Percentiles rank a stretch among this genome's conserved stretches.
phyloP scores from a whole-genome alignment of 2,329 filamentous ascomycete genomes.

The Ascochyta viciae-villosae region DNA sequence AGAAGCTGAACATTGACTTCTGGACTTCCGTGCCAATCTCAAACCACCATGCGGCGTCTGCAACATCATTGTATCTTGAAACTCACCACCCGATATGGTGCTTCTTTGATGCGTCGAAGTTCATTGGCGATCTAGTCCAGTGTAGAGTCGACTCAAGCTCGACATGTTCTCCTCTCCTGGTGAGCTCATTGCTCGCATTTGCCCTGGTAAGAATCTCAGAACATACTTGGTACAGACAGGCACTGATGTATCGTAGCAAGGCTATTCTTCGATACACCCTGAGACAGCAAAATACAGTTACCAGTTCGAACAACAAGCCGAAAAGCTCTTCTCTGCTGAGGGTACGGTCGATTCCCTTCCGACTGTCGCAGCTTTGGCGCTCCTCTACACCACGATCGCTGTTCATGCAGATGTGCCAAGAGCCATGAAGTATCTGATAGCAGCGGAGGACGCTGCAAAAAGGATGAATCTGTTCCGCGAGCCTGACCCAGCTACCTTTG shows the following conservation, averaged over 20 bases:
- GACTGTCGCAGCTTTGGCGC: slow-evolving; percentile 13
- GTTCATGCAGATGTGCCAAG: slow-evolving; percentile 17
- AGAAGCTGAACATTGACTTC: slow-evolving; percentile 15
- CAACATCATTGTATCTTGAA: slow-evolving; percentile 21
- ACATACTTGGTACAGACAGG: not conserved
- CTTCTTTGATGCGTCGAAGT: slow-evolving; percentile 21
- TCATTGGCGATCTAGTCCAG: slow-evolving; percentile 14
- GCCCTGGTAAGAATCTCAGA: slow-evolving; percentile 9
- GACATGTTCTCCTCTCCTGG: slow-evolving; percentile 16
- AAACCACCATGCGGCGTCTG: slow-evolving; percentile 15
- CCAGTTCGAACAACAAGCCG: slow-evolving; percentile 18
- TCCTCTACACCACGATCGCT: slow-evolving; percentile 16
- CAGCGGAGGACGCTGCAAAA: slow-evolving; percentile 13
- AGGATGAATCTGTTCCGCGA: slow-evolving; percentile 16
- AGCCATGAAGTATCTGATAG: slow-evolving; percentile 10
- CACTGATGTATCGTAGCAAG: slow-evolving; percentile 6
- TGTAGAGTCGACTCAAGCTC: slow-evolving; percentile 8
- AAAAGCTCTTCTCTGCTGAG: slow-evolving; percentile 17
- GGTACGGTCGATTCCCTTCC: slow-evolving; percentile 2
- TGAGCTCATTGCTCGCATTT: slow-evolving; percentile 18
- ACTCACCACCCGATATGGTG: slow-evolving; percentile 19
- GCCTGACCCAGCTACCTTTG: slow-evolving; percentile 6
- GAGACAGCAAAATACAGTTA: slow-evolving; percentile 10
- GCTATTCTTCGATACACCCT: slow-evolving; percentile 14
- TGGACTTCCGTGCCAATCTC: slow-evolving; percentile 18